A percentile compares a stretch with the other conserved stretches of the same genome.
phyloP scores from a whole-genome alignment of 1,139 yeast species.

The Diutina siamensis region DNA sequence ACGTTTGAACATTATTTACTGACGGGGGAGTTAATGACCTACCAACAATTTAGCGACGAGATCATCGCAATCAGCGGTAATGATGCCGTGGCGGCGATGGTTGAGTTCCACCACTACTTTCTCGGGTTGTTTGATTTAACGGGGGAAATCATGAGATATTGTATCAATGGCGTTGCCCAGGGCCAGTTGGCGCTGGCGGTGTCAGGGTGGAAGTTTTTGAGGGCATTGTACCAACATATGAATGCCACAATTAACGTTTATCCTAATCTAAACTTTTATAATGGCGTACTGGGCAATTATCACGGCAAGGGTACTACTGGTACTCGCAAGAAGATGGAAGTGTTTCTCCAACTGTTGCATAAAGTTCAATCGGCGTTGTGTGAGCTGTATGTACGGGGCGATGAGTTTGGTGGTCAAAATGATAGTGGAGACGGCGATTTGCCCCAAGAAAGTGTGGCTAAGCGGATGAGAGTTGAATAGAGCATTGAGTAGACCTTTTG shows the following conservation, averaged over 20 bases:
- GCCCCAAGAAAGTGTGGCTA: too few species aligned
- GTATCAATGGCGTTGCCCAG: constrained; percentile 11
- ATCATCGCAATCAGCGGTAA: constrained; percentile 6
- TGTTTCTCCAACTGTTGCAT: constrained; percentile 16
- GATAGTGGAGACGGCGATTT: not conserved
- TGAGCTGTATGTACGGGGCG: constrained; percentile 10
- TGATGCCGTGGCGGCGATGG: not conserved
- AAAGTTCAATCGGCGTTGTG: constrained; percentile 19
- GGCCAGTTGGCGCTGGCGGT: constrained; percentile 6
- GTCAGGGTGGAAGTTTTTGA: constrained; percentile 13
- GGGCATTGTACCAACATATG: constrained; percentile 10
- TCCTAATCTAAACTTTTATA: constrained; percentile 15
- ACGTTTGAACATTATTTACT: constrained; percentile 21
- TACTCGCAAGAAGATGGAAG: constrained; percentile 17
- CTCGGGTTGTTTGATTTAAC: constrained; percentile 32
- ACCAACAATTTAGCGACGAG: constrained; percentile 11
- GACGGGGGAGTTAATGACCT: constrained; percentile 12
- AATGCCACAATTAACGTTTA: constrained; percentile 11
- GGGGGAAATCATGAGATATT: constrained; percentile 31
- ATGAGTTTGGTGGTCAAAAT: not conserved
- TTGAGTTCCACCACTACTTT: constrained; percentile 19
- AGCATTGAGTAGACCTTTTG: too few species aligned
- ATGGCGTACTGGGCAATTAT: constrained; percentile 14
- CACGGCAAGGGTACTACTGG: constrained; percentile 12
- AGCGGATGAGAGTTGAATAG: not conserved